phyloP scores from a whole-genome alignment of 2,329 filamentous ascomycete genomes.

The Endocalyx cinctus region DNA sequence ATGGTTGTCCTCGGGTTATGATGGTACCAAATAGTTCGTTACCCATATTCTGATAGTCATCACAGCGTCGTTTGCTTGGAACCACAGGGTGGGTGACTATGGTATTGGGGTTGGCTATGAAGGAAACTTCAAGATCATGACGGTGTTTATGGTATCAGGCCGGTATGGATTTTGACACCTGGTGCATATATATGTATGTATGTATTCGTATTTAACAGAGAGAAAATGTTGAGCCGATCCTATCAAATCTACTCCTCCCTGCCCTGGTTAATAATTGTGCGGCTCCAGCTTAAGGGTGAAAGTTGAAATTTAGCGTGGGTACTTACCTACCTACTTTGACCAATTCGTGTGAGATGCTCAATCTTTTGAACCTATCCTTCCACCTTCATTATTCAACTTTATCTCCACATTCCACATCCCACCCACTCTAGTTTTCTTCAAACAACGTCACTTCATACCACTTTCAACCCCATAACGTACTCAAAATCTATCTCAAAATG shows the following conservation, averaged over 20 bases:
- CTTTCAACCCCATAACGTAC: constrained; percentile 2
- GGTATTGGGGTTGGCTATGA: too few species aligned
- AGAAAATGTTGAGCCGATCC: constrained; percentile 20
- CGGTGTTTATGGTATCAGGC: too few species aligned
- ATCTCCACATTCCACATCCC: constrained; percentile 23
- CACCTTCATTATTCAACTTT: constrained; percentile 21
- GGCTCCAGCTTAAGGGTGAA: constrained; percentile 26
- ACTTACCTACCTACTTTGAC: too few species aligned
- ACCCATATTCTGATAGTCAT: too few species aligned
- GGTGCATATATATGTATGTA: too few species aligned
- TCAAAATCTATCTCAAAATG: constrained; percentile 35
- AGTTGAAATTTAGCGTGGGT: constrained; percentile 31
- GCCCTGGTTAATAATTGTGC: constrained; percentile 23
- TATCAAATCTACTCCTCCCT: constrained; percentile 24
- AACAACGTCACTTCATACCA: constrained; percentile 9
- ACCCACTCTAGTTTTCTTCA: constrained; percentile 12
- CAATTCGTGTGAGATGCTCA: constrained; percentile 20
- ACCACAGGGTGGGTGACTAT: too few species aligned
- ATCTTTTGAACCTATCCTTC: constrained; percentile 12
- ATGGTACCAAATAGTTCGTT: too few species aligned
- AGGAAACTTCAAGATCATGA: too few species aligned
- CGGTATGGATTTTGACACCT: too few species aligned
- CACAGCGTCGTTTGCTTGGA: too few species aligned
- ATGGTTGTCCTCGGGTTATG: too few species aligned
- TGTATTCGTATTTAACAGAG: too few species aligned